Evolutionary conservation across 495 filamentous ascomycete species (phyloP).

Genomic region (Corynascus novoguineensis): DNA sequence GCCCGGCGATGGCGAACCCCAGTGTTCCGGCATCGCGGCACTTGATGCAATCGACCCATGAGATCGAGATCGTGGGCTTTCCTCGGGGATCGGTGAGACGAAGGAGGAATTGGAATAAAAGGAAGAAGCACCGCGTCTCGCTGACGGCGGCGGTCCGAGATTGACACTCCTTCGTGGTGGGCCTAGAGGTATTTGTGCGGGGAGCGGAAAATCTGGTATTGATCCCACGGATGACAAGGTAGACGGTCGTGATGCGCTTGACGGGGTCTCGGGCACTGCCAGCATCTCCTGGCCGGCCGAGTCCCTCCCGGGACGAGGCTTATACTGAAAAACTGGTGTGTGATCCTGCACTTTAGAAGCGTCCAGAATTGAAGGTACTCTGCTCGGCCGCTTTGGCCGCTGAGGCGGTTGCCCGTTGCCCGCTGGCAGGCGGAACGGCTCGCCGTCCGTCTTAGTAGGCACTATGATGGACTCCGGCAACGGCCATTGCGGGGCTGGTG

Average conservation of each 20-base stretch:
- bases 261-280: constrained; percentile 38
- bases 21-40: constrained; percentile 68
- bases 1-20: constrained; percentile 44
- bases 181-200: constrained; percentile 35
- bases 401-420: constrained; percentile 57
- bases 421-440: constrained; percentile 43
- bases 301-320: constrained; percentile 34
- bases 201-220: constrained; percentile 58
- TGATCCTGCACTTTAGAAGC: constrained; percentile 45
- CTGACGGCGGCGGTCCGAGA: constrained; percentile 60
- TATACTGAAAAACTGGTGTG: constrained; percentile 48
- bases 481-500: constrained; percentile 51
- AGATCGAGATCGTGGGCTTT: constrained; percentile 55
- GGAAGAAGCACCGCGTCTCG: constrained; percentile 63
- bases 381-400: constrained; percentile 61
- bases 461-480: constrained; percentile 44
- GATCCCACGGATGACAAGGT: constrained; percentile 53
- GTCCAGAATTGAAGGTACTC: constrained; percentile 51
- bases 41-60: constrained; percentile 78
- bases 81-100: constrained; percentile 87
- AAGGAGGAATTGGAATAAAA: constrained; percentile 69
- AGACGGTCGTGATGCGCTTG: constrained; percentile 38
- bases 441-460: constrained; percentile 30
- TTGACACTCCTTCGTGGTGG: constrained; percentile 50
- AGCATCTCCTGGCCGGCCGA: constrained; percentile 25